Evolutionary conservation across 1,284 basidiomycete species (phyloP).

Genomic region (Ustilago crameri): DNA sequence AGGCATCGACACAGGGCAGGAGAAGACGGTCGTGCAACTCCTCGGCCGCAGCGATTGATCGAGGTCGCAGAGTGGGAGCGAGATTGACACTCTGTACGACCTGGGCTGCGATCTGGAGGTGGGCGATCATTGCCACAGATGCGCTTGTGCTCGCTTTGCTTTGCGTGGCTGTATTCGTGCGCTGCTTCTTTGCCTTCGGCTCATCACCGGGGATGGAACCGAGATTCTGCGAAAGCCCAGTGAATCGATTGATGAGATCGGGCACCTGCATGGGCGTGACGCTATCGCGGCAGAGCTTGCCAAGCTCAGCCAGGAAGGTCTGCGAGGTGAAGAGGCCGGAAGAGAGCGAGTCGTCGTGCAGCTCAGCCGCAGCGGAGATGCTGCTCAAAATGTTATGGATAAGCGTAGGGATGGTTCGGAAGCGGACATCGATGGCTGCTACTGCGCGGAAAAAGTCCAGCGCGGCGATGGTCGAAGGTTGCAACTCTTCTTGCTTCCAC

Average conservation of each 20-base stretch:
- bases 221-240: slow-evolving; percentile 5
- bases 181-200: slow-evolving; percentile 25
- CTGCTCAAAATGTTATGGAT: slow-evolving; percentile 22
- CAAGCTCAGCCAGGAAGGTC: slow-evolving; percentile 32
- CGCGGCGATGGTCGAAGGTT: slow-evolving; percentile 14
- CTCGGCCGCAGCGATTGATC: slow-evolving; percentile 35
- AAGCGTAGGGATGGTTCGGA: slow-evolving; percentile 29
- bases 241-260: slow-evolving; percentile 22
- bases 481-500: slow-evolving; percentile 18
- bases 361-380: slow-evolving; percentile 14
- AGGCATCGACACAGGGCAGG: slow-evolving; percentile 30
- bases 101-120: slow-evolving; percentile 30
- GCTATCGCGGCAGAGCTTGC: slow-evolving; percentile 32
- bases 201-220: neutral
- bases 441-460: slow-evolving; percentile 34
- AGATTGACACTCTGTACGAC: slow-evolving; percentile 36
- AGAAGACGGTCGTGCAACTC: slow-evolving; percentile 30
- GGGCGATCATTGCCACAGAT: slow-evolving; percentile 8
- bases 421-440: slow-evolving; percentile 20
- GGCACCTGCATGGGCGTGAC: slow-evolving; percentile 41
- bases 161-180: slow-evolving; percentile 10
- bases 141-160: neutral
- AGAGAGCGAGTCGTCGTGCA: neutral
- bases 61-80: slow-evolving; percentile 23
- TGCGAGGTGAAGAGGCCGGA: slow-evolving; percentile 32